Evolutionary conservation across 805 yeast genomes (phyloP), one percentile per base, ranked within the genome.

Genomic region (Lipomyces yamadae): DNA sequence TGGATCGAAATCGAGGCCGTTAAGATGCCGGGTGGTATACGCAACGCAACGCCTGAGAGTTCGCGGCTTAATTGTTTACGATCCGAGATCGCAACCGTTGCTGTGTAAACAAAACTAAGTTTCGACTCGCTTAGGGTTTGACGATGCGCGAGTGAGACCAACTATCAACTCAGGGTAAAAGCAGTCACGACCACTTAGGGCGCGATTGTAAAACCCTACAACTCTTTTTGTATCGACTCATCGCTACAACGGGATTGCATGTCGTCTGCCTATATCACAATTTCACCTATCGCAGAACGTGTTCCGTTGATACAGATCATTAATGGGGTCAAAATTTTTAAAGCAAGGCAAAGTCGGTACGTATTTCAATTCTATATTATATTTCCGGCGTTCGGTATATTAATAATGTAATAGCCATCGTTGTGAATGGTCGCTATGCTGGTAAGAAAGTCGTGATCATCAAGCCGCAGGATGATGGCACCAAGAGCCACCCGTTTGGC

Each of bases 401-500:
- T 42, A 24, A n/a, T 32, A 10, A 37, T 18, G 30, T 50, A 8
- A 37, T 58, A 90, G 96, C 98, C 86, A 93, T 95, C 86, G 93
- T 95, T 83, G 97, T 93, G 84, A 94, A 98, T 84, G 99, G 99
- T 81, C 95, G 99, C 87, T 94, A 88, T 91, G 99, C 99, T 83
- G 99, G 99, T 88, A 94, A 93, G 91, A 95, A 95, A 90, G 99
- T 95, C 76, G 99, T 95, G 82, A 92, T 95, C 81, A 93, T 95
- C 82, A 92, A 91, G 85, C 95, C 97, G 77, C 96, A 91, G 82
- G 98, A 95, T 81, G 98, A 95, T 81, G 99, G 99, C 82, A 87
- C 98, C 86, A 95, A 95, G 87, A 82, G 95, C 74, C 98, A 94
- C 88, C 95, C 96, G 80, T 95, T 92, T 91, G 97, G 97, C 82